phyloP scores from a whole-genome alignment of 2,329 filamentous ascomycete genomes.

The Sporothrix pallida region DNA sequence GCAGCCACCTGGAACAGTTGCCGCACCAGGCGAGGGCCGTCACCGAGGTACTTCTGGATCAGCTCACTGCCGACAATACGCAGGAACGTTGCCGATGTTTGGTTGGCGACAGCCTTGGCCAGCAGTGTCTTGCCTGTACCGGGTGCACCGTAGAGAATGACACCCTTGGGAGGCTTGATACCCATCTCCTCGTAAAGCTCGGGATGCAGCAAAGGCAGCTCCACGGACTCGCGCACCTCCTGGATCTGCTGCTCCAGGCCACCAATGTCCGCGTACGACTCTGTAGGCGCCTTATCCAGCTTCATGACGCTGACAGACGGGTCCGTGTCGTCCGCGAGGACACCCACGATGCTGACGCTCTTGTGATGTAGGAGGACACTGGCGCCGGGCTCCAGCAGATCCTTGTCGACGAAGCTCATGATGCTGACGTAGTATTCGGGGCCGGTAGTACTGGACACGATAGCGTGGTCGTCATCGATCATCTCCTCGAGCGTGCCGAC shows the following conservation, averaged over 20 bases:
- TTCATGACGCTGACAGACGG: conserved; percentile 98
- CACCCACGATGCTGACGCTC: conserved; percentile 95
- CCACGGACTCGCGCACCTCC: conserved; percentile 95
- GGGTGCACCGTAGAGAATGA: conserved; percentile 96
- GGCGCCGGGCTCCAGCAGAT: conserved; percentile 92
- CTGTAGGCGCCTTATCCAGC: conserved; percentile 96
- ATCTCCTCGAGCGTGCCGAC: conserved; percentile 97
- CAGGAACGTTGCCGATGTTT: conserved; percentile 97
- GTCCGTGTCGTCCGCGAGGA: conserved; percentile 94
- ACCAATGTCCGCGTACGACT: conserved; percentile 98
- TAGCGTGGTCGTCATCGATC: conserved; percentile 98
- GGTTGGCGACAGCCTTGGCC: conserved; percentile 96
- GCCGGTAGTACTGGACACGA: conserved; percentile 95
- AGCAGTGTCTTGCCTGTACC: conserved; percentile 96
- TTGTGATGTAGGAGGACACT: conserved; percentile 97
- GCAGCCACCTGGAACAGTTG: conserved; percentile 96
- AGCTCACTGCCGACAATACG: conserved; percentile 96
- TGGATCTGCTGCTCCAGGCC: conserved; percentile 95
- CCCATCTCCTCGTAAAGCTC: conserved; percentile 99
- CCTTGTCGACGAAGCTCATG: conserved; percentile 99
- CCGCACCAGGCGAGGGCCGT: conserved; percentile 90
- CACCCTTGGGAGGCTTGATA: conserved; percentile 99
- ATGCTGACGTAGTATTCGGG: conserved; percentile 99
- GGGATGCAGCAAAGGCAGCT: conserved; percentile 90
- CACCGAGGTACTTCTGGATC: conserved; percentile 98